These are phyloP conservation scores for Bromus sterilis DNA, from an alignment of 176 grass and related monocot species.

Conservation along the genomic window DNA sequence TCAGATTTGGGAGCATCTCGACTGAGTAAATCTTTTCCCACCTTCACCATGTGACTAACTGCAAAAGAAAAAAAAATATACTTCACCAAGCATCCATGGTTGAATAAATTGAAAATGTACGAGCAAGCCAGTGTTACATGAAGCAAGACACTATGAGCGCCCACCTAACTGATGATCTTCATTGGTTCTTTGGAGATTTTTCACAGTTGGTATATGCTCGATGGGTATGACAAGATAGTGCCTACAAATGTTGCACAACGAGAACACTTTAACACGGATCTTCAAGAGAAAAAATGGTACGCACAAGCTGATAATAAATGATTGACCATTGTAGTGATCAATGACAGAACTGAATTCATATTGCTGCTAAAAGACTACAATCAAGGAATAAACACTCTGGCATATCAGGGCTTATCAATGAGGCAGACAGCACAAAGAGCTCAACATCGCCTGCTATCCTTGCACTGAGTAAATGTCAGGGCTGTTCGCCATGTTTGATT, in stretches of 20 bases:
- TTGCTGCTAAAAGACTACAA: background rate
- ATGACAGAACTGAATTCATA: background rate
- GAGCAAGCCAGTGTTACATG: background rate
- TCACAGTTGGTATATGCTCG: constrained; percentile 71
- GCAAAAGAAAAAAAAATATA: constrained; percentile 14
- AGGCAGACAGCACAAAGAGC: background rate
- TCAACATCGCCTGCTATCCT: background rate
- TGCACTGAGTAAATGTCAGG: background rate
- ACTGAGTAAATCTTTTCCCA: constrained; percentile 67
- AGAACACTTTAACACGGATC: background rate
- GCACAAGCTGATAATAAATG: background rate
- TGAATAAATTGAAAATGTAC: background rate
- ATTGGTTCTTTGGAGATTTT: constrained; percentile 43
- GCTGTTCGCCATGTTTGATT: background rate
- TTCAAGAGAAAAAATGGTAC: background rate
- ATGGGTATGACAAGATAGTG: constrained; percentile 94
- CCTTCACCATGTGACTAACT: constrained; percentile 91
- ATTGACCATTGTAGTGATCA: background rate
- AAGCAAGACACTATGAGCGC: constrained; percentile 20
- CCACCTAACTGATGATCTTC: constrained; percentile 74
- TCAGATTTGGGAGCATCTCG: constrained; percentile 65
- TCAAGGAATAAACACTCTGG: background rate
- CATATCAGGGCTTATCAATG: background rate
- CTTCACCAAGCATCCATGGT: background rate
- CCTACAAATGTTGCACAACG: constrained; percentile 28